Base-by-base conservation (phyloP, 495 filamentous ascomycete genomes). In the Aspergillus homomorphus region DNA sequence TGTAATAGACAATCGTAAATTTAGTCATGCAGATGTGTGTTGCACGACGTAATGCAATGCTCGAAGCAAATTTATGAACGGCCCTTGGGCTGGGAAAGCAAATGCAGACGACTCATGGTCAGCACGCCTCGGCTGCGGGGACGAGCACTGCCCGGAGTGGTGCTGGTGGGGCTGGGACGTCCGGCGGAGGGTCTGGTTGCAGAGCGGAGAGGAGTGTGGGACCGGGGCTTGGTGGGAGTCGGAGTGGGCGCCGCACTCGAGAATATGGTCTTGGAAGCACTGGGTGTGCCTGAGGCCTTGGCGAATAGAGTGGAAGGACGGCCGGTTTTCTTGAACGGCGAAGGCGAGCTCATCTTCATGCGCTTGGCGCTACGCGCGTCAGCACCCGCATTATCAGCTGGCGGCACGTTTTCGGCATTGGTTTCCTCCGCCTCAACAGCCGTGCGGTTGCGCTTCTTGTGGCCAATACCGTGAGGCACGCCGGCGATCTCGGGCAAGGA, bases 401-500 rank as follows among this genome's bases (percentile, higher is more conserved):
- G 76, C 21, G 69, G 67, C 30, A 82, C 70, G 54, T 79, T 76
- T 70, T 83, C 72, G 10, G 64, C 28, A 58, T 80, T 67, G 44
- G 66, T 54, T 62, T 69, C 62, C 66, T 78, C 74, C 10, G 33
- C 33, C 15, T 67, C 65, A n/a, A 73, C 69, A 28, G 75, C 73
- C n/a, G 72, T 75, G 24, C 82, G 80, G 56, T 80, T 77, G 63
- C 87, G 80, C 75, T 90, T 91, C 77, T 92, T 90, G 73, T 88
- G 90, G 3, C 72, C 66, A 65, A 92, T 84, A 30, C 89, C 88
- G 63, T 91, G 87, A 5, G 86, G 79, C 30, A 89, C 75, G 12
- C 82, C 73, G 0, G 69, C 68, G 42, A 80, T 66, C 6, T 74
- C 71, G 8, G 70, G 65, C 51, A 69, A 9, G 33, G 33, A 58